Base-by-base conservation (phyloP, 2,329 filamentous ascomycete species). In the Elsinoe batatas region DNA sequence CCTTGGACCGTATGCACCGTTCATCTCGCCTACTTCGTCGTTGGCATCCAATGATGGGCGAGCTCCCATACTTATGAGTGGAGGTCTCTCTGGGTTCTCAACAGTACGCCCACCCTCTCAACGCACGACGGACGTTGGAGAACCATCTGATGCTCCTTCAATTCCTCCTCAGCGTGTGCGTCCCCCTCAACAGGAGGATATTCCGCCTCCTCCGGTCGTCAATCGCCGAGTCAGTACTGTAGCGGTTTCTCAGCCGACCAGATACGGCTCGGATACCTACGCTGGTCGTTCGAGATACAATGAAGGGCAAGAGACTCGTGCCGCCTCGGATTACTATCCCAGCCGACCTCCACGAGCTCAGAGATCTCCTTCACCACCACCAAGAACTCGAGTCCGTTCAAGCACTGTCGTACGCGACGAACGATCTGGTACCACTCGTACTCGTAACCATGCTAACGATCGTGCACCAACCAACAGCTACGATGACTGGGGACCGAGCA, bases 61-160 rank as follows among this genome's bases (percentile, higher is more conserved):
- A 55, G 22, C 20, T 11, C 53, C 53, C 8, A 46, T 47, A 8
- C 22, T 44, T 5, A 55, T 55, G 53, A 44, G 37, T 44, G 53
- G 38, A 30, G 42, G 42, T n/a, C 20, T 55, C 2, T 54, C 51
- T 11, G 51, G 51, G 20, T 42, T 32, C 36, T 33, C 51, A 13
- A 55, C 47, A 26, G n/a, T 37, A 13, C 47, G 47, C 26, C 12
- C 12, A 11, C 15, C 32, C 5, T 22, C 47, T 13, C 47, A 51
- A 15, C 47, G 47, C 8, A 10, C 47, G 15, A 7, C 32, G 7
- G 47, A 13, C 8, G 8, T n/a, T 6, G 11, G 15, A 12, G 6
- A 15, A 7, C n/a, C 8, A 38, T 13, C 47, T 35, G 17, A 37
- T 15, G 22, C 18, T 26, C 33, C 13, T 17, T 15, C 32, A 1